These are phyloP conservation scores for Aspergillus sp. DNA, from an alignment of 2,329 filamentous ascomycete genomes.

Conservation along the genomic window DNA sequence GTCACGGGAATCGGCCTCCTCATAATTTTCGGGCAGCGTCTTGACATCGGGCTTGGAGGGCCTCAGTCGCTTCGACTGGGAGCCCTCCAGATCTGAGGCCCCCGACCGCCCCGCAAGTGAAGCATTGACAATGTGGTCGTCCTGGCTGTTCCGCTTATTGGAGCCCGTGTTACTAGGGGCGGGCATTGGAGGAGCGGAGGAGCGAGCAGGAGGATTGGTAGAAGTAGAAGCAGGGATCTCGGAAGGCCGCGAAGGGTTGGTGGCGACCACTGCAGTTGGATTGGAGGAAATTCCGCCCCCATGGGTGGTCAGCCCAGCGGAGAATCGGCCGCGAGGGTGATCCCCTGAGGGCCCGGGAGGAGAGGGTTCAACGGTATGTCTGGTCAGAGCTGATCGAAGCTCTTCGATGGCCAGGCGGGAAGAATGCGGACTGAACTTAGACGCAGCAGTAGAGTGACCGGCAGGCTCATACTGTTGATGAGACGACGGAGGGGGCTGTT, in stretches of 20 bases:
- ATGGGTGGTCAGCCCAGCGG: constrained; percentile 29
- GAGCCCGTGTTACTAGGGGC: constrained; percentile 22
- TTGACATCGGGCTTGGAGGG: constrained; percentile 45
- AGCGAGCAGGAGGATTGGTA: constrained; percentile 12
- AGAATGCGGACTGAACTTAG: constrained; percentile 27
- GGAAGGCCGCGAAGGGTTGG: constrained; percentile 5
- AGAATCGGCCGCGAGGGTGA: constrained; percentile 28
- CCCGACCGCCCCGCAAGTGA: constrained; percentile 14
- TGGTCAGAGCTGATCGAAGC: constrained; percentile 34
- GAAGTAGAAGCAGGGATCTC: constrained; percentile 11
- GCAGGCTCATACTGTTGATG: constrained; percentile 27
- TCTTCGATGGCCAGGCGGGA: constrained; percentile 36
- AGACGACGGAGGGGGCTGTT: constrained; percentile 8
- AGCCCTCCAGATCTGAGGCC: constrained; percentile 23
- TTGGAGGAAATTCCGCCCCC: constrained; percentile 21
- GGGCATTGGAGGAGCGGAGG: constrained; percentile 23
- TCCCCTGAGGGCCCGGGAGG: constrained; percentile 29
- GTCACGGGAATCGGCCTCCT: constrained; percentile 75
- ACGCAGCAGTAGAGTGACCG: constrained; percentile 10
- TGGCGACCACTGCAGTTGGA: neutral
- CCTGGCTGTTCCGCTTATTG: constrained; percentile 31
- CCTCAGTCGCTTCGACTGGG: constrained; percentile 43
- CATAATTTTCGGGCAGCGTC: constrained; percentile 64
- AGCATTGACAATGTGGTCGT: constrained; percentile 18
- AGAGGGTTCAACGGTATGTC: constrained; percentile 32